These are phyloP conservation scores for Claviceps maximensis DNA, from an alignment of 2,329 filamentous ascomycete species.

Conservation along the genomic window DNA sequence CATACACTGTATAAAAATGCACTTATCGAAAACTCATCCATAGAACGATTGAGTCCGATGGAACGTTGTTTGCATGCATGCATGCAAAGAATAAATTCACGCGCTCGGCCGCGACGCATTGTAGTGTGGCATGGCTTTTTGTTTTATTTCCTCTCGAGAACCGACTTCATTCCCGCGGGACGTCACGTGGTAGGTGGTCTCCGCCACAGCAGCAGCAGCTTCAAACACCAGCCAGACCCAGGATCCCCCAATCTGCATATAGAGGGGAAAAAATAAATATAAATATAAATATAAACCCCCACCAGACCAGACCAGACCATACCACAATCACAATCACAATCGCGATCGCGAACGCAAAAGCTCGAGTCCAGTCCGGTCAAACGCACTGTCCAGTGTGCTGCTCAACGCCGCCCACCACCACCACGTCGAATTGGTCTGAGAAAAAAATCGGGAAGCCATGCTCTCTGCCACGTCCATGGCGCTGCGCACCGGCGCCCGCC, in stretches of 20 bases:
- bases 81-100: too few species aligned
- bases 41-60: background rate
- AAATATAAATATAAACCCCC: too few species aligned
- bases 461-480: background rate
- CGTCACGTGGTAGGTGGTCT: background rate
- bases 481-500: slow-evolving; percentile 1
- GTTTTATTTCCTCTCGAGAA: too few species aligned
- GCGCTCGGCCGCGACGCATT: too few species aligned
- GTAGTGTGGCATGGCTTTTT: too few species aligned
- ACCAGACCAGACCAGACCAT: background rate
- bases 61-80: too few species aligned
- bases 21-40: background rate
- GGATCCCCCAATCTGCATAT: too few species aligned
- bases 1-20: background rate
- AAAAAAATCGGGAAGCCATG: slow-evolving; percentile 2
- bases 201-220: background rate
- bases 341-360: background rate
- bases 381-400: background rate
- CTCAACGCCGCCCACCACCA: background rate
- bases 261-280: too few species aligned
- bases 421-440: slow-evolving; percentile 3
- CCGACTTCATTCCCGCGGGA: background rate
- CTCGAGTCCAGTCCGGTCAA: background rate
- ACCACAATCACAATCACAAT: background rate
- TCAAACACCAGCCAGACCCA: too few species aligned